Evolutionary conservation across 2,329 filamentous ascomycete species (phyloP), one percentile per base, ranked within the genome.

Genomic region (Colletotrichum aenigma): DNA sequence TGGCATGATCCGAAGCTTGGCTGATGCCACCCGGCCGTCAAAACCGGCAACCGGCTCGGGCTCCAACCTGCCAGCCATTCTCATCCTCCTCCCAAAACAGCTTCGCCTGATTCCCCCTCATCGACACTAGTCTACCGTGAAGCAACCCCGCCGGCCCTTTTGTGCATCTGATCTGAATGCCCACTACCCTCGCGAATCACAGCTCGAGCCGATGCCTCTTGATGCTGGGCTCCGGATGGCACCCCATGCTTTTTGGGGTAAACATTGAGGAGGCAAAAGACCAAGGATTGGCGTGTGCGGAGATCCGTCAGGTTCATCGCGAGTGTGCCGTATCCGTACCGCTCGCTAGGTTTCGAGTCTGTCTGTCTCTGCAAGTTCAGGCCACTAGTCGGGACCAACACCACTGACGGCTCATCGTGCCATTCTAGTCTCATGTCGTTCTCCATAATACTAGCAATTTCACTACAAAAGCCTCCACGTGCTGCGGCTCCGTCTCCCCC

Each of bases 401-500:
- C 55, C n/a, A 24, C 24, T 43, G 15, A 64, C 43, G n/a, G 24
- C 43, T 52, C 67, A 34, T 70, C 24, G 18, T 36, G 61, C 58
- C 32, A 43, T 30, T 30, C 32, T 43, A 48, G 36, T 4, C 24
- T 70, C 43, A 52, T 8, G 4, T 52, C 7, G n/a, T 73, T 67
- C 21, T 38, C 34, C 48, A 36, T 60, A 58, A 61, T 43, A 61
- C 55, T 48, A 32, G 32, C 34, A 24, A 38, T 28, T 64, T 52
- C 26, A 64, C 21, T 32, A 8, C 8, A 1, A 43, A 18, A 28
- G 55, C 34, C 32, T 21, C 67, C 74, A 75, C 70, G 70, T 75
- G 73, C 74, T 21, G 16, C 74, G 70, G 74, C 74, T 65, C 74
- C 74, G 70, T 74, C 28, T 48, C 66, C 74, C 64, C 74, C 65